phyloP scores from a whole-genome alignment of 1,139 yeast genomes.

The Hansenula anomala region DNA sequence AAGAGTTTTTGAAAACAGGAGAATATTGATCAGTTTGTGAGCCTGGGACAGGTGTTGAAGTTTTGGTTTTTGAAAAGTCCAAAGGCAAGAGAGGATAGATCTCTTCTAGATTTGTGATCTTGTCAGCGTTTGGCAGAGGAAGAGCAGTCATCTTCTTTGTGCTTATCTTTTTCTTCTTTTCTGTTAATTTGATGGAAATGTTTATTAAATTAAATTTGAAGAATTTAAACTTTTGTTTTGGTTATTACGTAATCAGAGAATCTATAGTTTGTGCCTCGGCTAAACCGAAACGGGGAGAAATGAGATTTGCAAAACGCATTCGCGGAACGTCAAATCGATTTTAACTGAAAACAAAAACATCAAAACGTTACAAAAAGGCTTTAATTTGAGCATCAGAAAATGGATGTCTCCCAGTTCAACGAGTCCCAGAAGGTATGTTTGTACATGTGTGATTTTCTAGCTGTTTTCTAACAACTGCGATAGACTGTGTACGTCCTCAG shows the following conservation, averaged over 20 bases:
- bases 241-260: too few species aligned
- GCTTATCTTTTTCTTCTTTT: too few species aligned
- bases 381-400: background rate
- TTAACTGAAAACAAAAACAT: background rate
- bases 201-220: too few species aligned
- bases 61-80: conserved; percentile 13
- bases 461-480: too few species aligned
- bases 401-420: conserved; percentile 6
- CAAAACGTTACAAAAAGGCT: background rate
- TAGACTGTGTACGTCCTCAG: conserved; percentile 13
- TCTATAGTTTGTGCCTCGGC: too few species aligned
- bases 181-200: too few species aligned
- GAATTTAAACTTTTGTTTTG: too few species aligned
- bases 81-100: conserved; percentile 11
- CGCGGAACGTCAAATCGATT: too few species aligned
- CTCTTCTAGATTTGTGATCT: conserved; percentile 3
- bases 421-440: conserved; percentile 13
- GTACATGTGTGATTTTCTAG: too few species aligned
- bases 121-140: conserved; percentile 7
- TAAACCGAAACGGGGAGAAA: too few species aligned
- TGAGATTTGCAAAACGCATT: too few species aligned
- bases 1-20: conserved; percentile 38
- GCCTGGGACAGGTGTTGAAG: conserved; percentile 18
- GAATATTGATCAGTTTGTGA: conserved; percentile 34
- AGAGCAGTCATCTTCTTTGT: conserved; percentile 11